Conservation (phyloP, 2,329 filamentous ascomycete species). For the Hysterium pulicare region DNA sequence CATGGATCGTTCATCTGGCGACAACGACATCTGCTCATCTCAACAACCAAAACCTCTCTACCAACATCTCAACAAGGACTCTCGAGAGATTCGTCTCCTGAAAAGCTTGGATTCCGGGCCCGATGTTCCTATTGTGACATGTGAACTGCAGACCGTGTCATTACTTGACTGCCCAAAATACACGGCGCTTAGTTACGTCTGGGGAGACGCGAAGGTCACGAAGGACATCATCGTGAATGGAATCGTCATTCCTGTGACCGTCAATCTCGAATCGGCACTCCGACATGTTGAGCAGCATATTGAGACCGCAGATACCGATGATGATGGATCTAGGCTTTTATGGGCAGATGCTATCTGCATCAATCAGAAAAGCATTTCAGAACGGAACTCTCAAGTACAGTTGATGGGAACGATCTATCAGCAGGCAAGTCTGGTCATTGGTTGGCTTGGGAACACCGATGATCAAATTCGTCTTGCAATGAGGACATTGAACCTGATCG, state of each 20-base stretch:
- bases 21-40: no score
- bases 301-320: background rate
- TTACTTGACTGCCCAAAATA: slow-evolving; percentile 2
- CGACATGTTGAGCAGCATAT: background rate
- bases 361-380: background rate
- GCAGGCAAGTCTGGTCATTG: no score
- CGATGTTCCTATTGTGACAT: slow-evolving; percentile 1
- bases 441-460: no score
- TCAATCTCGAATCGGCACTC: slow-evolving; percentile 3
- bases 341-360: background rate
- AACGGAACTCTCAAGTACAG: background rate
- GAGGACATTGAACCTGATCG: no score
- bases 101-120: background rate
- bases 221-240: slow-evolving; percentile 4
- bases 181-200: slow-evolving; percentile 9
- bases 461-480: no score
- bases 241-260: slow-evolving; percentile 2
- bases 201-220: slow-evolving; percentile 3
- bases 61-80: no score
- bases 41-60: no score
- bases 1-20: no score
- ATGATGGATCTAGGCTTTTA: background rate
- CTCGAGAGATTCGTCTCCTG: slow-evolving; percentile 6
- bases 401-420: no score
- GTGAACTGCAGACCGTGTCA: background rate